Conservation (phyloP, 2,329 filamentous ascomycete species). For the Trichoderma sp. region DNA sequence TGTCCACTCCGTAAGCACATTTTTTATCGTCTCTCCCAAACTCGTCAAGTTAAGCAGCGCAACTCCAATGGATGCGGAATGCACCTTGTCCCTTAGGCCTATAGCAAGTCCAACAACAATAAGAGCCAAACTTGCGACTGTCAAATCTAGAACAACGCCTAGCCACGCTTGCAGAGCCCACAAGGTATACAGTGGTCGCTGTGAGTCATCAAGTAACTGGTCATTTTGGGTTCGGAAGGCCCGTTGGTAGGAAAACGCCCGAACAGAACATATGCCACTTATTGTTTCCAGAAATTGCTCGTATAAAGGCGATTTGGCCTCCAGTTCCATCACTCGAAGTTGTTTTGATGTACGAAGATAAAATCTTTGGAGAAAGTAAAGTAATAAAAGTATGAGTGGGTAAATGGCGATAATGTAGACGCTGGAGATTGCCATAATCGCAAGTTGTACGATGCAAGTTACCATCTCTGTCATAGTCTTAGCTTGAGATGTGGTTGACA, state of each 20-base stretch:
- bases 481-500: neutral
- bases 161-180: neutral
- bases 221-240: neutral
- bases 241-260: neutral
- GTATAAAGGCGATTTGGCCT: neutral
- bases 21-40: neutral
- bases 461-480: neutral
- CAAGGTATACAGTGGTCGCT: neutral
- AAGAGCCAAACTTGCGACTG: neutral
- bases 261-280: neutral
- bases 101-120: neutral
- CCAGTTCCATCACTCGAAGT: neutral
- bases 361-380: neutral
- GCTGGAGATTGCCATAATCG: neutral
- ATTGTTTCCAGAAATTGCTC: neutral
- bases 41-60: neutral
- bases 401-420: neutral
- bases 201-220: neutral
- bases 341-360: neutral
- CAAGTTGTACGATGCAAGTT: neutral
- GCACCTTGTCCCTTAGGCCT: neutral
- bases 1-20: neutral
- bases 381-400: neutral
- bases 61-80: neutral
- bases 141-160: neutral